A percentile compares a stretch with the other conserved stretches of the same genome.
phyloP scores from a whole-genome alignment of 225 moss, liverwort and hornwort species.

The Marchantia polymorpha region DNA sequence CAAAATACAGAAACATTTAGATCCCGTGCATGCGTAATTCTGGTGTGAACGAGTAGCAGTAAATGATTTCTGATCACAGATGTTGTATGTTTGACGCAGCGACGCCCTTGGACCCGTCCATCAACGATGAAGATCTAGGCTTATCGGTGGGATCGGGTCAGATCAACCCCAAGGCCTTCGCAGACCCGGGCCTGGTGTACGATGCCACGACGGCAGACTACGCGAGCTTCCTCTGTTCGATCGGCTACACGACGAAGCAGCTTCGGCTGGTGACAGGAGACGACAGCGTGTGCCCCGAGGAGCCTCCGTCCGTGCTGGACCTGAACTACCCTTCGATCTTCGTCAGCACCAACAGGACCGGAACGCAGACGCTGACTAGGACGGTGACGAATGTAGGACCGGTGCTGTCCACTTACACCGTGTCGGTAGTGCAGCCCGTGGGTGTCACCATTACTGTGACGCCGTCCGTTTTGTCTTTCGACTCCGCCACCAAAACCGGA shows the following conservation, averaged over 20 bases:
- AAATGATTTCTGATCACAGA: no score
- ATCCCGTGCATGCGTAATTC: no score
- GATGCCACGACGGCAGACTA: conserved; percentile 45
- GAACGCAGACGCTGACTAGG: conserved; percentile 27
- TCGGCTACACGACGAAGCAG: conserved; percentile 36
- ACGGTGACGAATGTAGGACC: conserved; percentile 64
- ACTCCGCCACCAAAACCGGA: conserved; percentile 23
- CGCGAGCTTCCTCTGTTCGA: conserved; percentile 46
- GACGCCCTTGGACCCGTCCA: conserved; percentile 22
- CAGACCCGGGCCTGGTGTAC: conserved; percentile 58
- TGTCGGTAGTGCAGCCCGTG: conserved; percentile 31
- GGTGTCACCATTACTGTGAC: conserved; percentile 36
- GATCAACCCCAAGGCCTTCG: conserved; percentile 48
- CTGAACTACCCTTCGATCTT: conserved; percentile 69
- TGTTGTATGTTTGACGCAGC: conserved; percentile 3
- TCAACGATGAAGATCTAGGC: conserved; percentile 20
- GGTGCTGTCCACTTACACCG: conserved; percentile 28
- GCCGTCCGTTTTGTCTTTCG: conserved; percentile 37
- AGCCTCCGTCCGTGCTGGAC: conserved; percentile 36
- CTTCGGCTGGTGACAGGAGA: conserved; percentile 32
- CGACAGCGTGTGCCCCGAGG: conserved; percentile 36
- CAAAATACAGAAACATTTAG: no score
- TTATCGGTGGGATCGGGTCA: conserved; percentile 49
- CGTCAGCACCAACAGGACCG: conserved; percentile 20
- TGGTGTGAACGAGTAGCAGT: no score